Evolutionary conservation across 345 rosid genomes (phyloP).

Genomic region (Populus deltoides): DNA sequence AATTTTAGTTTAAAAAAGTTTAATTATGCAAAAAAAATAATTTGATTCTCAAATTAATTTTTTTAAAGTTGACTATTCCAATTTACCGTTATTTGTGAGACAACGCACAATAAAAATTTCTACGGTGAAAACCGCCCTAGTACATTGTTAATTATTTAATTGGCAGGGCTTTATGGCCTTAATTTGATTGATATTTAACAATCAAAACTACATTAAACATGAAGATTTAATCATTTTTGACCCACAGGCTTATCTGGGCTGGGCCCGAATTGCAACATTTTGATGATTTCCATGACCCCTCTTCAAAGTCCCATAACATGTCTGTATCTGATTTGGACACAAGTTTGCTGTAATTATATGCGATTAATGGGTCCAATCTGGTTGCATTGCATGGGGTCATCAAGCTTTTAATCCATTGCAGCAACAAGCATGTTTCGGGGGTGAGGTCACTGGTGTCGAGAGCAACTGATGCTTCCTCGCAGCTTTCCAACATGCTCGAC

Average conservation of each 20-base stretch:
- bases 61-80: too few relatives aligned
- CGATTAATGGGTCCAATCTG: not conserved
- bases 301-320: not conserved
- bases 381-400: not conserved
- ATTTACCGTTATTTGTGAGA: too few relatives aligned
- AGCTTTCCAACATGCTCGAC: slow-evolving; percentile 5
- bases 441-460: not conserved
- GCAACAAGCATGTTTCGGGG: not conserved
- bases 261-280: not conserved
- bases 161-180: too few relatives aligned
- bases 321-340: too few relatives aligned
- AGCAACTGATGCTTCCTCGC: not conserved
- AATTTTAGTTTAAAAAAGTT: too few relatives aligned
- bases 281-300: not conserved
- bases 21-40: too few relatives aligned
- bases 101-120: too few relatives aligned
- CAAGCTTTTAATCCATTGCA: not conserved
- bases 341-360: not conserved
- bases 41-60: rapidly evolving
- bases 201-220: too few relatives aligned
- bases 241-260: not conserved
- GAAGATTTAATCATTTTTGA: not conserved
- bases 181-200: too few relatives aligned
- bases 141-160: too few relatives aligned
- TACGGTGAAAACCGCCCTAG: too few relatives aligned